Evolutionary conservation across 345 rosid genomes (phyloP).

Genomic region (Viola odorata): DNA sequence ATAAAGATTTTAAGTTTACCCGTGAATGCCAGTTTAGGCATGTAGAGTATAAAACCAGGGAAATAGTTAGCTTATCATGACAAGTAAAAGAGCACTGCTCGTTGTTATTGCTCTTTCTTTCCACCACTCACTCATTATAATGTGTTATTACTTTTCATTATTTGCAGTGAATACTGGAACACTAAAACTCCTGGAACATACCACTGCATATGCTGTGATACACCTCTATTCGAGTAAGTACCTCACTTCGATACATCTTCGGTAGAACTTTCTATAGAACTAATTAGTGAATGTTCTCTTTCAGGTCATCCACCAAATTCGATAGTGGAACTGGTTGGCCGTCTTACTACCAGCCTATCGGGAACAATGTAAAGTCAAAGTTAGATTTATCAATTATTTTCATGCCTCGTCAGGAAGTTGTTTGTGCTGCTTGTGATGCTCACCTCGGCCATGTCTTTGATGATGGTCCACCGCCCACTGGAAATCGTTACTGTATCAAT

Average conservation of each 20-base stretch:
- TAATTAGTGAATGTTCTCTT: constrained; percentile 10
- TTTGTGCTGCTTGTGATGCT: constrained; percentile 61
- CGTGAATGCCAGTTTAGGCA: too few species aligned
- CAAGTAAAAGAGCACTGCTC: too few species aligned
- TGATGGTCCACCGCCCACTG: constrained; percentile 84
- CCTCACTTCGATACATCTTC: background rate
- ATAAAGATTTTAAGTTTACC: too few species aligned
- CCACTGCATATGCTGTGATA: constrained; percentile 74
- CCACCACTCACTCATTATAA: too few species aligned
- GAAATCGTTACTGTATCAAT: constrained; percentile 82
- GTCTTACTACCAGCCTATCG: constrained; percentile 70
- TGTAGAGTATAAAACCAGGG: too few species aligned
- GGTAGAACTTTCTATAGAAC: background rate
- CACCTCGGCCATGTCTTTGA: constrained; percentile 90
- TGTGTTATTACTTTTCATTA: background rate
- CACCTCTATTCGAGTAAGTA: constrained; percentile 77
- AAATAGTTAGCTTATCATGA: too few species aligned
- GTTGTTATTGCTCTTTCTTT: too few species aligned
- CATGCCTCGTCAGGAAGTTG: constrained; percentile 87
- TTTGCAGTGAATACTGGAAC: constrained; percentile 75
- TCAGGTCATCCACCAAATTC: constrained; percentile 81
- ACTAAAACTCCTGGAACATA: constrained; percentile 76
- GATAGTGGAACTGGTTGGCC: constrained; percentile 99
- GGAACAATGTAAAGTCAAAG: constrained; percentile 59
- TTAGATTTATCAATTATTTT: constrained; percentile 70